Conservation (phyloP, 78 protist genomes). For the Bigelowiella natans region DNA sequence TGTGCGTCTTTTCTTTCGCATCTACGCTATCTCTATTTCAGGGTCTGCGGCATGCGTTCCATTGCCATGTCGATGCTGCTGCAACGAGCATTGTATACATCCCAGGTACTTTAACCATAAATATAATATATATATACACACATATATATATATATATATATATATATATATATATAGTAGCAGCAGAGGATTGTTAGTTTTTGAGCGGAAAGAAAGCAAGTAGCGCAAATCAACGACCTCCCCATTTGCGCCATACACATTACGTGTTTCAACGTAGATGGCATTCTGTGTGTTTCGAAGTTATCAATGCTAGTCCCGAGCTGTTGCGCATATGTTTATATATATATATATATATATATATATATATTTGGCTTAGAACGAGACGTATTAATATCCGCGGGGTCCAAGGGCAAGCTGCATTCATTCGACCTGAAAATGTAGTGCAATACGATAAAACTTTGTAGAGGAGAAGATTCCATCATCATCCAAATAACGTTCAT, state of each 20-base stretch:
- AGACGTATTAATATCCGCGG: not conserved
- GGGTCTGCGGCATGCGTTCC: not conserved
- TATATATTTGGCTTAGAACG: too few relatives aligned
- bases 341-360: too few relatives aligned
- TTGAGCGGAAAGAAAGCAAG: too few relatives aligned
- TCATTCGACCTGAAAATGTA: not conserved
- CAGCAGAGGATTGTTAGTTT: too few relatives aligned
- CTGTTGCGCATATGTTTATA: too few relatives aligned
- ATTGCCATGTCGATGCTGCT: not conserved
- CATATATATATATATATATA: too few relatives aligned
- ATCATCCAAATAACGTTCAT: not conserved
- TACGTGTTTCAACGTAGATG: too few relatives aligned
- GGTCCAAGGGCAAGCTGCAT: not conserved
- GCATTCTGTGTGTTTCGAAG: too few relatives aligned
- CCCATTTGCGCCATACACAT: too few relatives aligned
- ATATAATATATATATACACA: not conserved
- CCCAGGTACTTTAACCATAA: not conserved
- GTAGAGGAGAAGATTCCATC: not conserved
- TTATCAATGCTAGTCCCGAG: too few relatives aligned
- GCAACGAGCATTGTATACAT: not conserved
- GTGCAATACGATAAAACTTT: not conserved
- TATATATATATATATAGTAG: too few relatives aligned
- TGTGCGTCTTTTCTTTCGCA: not conserved
- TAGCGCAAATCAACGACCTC: too few relatives aligned
- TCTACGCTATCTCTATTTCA: not conserved